Evolutionary conservation across 805 yeast species (phyloP).

Genomic region (Candida ortonii): DNA sequence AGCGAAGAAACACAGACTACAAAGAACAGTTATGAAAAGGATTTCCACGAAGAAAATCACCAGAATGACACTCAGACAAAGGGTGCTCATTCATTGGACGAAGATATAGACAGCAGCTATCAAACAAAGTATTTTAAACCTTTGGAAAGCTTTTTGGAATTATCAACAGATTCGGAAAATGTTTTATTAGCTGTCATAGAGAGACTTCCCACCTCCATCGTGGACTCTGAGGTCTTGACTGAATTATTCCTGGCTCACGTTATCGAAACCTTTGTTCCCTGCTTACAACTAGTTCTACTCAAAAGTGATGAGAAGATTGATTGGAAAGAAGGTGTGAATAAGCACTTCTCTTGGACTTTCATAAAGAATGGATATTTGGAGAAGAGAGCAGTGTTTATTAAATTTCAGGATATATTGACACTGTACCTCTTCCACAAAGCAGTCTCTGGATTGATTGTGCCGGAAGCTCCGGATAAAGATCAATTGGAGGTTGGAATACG

Average conservation of each 20-base stretch:
- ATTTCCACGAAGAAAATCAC: not conserved
- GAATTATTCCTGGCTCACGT: slow-evolving; percentile 21
- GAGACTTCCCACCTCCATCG: slow-evolving; percentile 19
- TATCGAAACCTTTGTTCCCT: slow-evolving; percentile 9
- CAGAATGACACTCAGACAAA: not conserved
- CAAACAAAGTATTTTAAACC: slow-evolving; percentile 11
- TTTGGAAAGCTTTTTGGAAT: slow-evolving; percentile 7
- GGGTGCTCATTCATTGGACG: not conserved
- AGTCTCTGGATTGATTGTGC: slow-evolving; percentile 8
- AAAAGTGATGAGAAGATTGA: slow-evolving; percentile 3
- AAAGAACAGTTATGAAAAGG: not conserved
- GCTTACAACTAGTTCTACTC: no score
- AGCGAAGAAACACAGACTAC: slow-evolving; percentile 1
- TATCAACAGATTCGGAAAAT: slow-evolving; percentile 1
- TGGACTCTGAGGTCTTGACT: slow-evolving; percentile 14
- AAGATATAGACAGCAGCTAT: slow-evolving; percentile 4
- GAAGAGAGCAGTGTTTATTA: slow-evolving; percentile 23
- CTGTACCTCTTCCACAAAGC: slow-evolving; percentile 21
- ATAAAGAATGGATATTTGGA: slow-evolving; percentile 18
- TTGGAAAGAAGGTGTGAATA: slow-evolving; percentile 6
- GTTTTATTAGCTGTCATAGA: slow-evolving; percentile 17
- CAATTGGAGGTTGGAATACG: slow-evolving; percentile 7
- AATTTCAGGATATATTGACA: slow-evolving; percentile 29
- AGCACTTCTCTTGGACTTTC: slow-evolving; percentile 26
- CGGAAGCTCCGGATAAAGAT: not conserved